Evolutionary conservation across 331 rosid genomes (phyloP), one percentile per base, ranked within the genome.

Genomic region (Malus hybrid): DNA sequence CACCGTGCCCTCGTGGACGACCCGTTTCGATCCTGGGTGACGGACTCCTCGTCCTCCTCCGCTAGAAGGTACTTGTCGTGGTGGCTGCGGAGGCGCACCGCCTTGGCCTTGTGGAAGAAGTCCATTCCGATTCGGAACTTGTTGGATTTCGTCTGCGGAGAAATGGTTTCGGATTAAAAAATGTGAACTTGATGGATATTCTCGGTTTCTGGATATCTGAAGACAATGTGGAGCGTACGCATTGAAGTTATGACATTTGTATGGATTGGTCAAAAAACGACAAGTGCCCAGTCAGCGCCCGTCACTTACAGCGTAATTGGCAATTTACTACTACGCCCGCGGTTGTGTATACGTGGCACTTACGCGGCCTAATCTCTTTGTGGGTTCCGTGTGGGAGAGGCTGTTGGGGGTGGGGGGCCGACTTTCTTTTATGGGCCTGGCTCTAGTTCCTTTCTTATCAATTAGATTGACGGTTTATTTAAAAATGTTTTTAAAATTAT

Each of bases 31-130:
- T 80, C 87, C 36, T 86, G 89, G 75, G 42, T 64, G 69, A 86
- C 89, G 65, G 89, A 65, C 24, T 78, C 89, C 28, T 86, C 85
- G 61, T 86, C 87, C 24, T 86, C 87, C 14, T 86, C 85, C 50
- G 89, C 89, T 2, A 80, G 16, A 0, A 86, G 85, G 69, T 80
- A 86, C 83, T 86, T 86, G 39, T 86, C 83, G 76, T 78, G 89
- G 78, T 75, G 79, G 85, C 89, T 70, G 46, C 81, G 77, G 55
- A 86, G 83, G 5, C 89, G 83, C 55, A 86, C 87, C 42, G 87
- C 76, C 76, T 86, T 83, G 44, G 89, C 89, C 67, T 77, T 80
- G 68, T 44, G 80, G 70, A 86, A 86, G 77, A 80, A 65, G 29
- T 83, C 83, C 87, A 86, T 86, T 12, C 76, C 80, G 33, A 32